These are phyloP conservation scores for Epichloe scottii DNA, from an alignment of 2,329 filamentous ascomycete species.

Conservation along the genomic window DNA sequence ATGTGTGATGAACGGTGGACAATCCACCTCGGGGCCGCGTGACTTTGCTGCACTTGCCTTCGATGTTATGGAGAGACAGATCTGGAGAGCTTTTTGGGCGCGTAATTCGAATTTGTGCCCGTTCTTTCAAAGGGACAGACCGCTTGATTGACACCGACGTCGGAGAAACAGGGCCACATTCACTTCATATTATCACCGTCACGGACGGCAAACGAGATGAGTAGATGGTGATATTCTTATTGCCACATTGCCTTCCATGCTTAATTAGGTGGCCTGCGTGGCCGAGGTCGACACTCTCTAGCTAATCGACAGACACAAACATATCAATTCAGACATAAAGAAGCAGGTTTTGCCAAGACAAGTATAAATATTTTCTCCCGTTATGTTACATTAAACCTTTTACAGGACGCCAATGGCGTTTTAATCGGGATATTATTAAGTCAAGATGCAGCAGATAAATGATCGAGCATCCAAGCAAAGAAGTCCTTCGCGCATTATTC, in stretches of 20 bases:
- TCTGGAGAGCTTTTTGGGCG: too few relatives aligned
- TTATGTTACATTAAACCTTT: conserved; percentile 2
- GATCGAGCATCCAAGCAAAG: not conserved
- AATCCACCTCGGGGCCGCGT: too few relatives aligned
- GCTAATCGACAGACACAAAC: conserved; percentile 1
- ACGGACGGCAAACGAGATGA: not conserved
- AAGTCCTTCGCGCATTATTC: not conserved
- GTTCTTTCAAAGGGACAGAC: too few relatives aligned
- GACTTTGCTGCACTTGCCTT: too few relatives aligned
- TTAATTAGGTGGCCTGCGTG: not conserved
- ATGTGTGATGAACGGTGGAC: too few relatives aligned
- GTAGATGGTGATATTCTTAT: not conserved
- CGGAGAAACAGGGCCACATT: not conserved
- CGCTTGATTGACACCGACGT: too few relatives aligned
- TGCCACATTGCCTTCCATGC: not conserved
- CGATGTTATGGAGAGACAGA: too few relatives aligned
- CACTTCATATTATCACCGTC: not conserved
- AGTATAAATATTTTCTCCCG: not conserved
- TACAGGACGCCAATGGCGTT: not conserved
- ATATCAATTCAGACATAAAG: not conserved
- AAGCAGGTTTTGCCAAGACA: not conserved
- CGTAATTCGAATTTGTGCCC: too few relatives aligned
- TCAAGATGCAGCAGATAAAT: not conserved
- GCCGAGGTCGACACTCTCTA: not conserved
- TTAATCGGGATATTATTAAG: not conserved